phyloP scores from a whole-genome alignment of 2,329 filamentous ascomycete genomes.

The Botrytis fabae region DNA sequence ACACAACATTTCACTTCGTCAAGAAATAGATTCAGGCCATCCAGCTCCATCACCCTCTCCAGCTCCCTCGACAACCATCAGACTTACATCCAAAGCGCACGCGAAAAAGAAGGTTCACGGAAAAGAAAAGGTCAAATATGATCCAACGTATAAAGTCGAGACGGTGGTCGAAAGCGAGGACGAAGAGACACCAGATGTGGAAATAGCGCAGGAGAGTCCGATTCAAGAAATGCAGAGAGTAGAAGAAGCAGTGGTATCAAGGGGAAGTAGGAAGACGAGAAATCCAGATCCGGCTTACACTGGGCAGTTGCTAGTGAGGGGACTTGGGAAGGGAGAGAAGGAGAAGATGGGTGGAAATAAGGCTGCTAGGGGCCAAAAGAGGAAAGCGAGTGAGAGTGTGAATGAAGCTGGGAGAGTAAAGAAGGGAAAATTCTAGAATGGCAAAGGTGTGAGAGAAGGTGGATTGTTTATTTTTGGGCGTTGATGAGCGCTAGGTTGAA shows the following conservation, averaged over 20 bases:
- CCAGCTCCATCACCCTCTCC: background rate
- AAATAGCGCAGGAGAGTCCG: background rate
- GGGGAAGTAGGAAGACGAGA: slow-evolving; percentile 12
- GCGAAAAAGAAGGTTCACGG: background rate
- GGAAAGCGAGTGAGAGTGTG: background rate
- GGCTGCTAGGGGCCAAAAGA: background rate
- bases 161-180: background rate
- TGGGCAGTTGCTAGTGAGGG: background rate
- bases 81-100: background rate
- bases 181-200: background rate
- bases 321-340: background rate
- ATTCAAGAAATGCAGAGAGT: background rate
- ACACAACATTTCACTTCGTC: background rate
- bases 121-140: background rate
- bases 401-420: background rate
- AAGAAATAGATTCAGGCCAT: background rate
- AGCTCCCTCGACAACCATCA: background rate
- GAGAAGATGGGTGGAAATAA: background rate
- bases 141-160: background rate
- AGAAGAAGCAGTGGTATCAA: no score
- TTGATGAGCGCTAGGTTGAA: background rate
- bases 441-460: background rate
- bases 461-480: background rate
- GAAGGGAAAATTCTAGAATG: background rate
- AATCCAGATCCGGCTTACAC: slow-evolving; percentile 3